These are phyloP conservation scores for Gomphus bonarii DNA, from an alignment of 1,284 basidiomycete genomes.

Conservation along the genomic window DNA sequence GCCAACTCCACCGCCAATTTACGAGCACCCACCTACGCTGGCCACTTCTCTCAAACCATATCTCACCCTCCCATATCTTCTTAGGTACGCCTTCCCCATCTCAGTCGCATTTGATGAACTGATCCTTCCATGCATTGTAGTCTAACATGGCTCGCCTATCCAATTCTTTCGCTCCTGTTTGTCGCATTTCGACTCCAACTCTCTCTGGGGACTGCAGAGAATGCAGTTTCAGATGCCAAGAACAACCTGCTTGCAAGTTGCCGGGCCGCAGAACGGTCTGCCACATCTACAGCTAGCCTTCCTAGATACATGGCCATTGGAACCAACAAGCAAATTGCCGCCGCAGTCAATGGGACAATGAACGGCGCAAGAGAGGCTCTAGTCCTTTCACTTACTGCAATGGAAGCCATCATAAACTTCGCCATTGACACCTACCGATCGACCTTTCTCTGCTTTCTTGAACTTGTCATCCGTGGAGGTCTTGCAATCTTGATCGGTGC, in stretches of 20 bases:
- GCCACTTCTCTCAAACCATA: conserved; percentile 55
- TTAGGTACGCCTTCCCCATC: conserved; percentile 21
- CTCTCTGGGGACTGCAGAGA: conserved; percentile 61
- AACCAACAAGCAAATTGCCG: conserved; percentile 70
- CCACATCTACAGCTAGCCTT: conserved; percentile 72
- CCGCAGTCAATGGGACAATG: conserved; percentile 71
- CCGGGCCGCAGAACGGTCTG: conserved; percentile 72
- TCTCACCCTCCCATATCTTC: conserved; percentile 70
- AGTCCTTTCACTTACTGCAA: conserved; percentile 63
- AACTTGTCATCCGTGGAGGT: conserved; percentile 78
- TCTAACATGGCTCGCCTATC: conserved; percentile 77
- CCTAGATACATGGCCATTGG: conserved; percentile 81
- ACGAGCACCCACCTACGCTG: conserved; percentile 5
- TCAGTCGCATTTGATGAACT: neutral
- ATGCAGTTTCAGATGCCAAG: conserved; percentile 61
- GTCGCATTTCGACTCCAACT: conserved; percentile 73
- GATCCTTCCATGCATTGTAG: conserved; percentile 23
- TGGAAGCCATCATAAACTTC: conserved; percentile 86
- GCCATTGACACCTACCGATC: conserved; percentile 87
- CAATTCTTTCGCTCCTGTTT: conserved; percentile 79
- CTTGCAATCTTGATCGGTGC: conserved; percentile 74
- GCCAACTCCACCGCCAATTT: conserved; percentile 9
- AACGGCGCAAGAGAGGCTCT: conserved; percentile 66
- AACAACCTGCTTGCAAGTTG: conserved; percentile 68
- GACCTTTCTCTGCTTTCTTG: conserved; percentile 85